Base-by-base conservation (phyloP, 345 rosid genomes). In the Rhodomyrtus tomentosa region DNA sequence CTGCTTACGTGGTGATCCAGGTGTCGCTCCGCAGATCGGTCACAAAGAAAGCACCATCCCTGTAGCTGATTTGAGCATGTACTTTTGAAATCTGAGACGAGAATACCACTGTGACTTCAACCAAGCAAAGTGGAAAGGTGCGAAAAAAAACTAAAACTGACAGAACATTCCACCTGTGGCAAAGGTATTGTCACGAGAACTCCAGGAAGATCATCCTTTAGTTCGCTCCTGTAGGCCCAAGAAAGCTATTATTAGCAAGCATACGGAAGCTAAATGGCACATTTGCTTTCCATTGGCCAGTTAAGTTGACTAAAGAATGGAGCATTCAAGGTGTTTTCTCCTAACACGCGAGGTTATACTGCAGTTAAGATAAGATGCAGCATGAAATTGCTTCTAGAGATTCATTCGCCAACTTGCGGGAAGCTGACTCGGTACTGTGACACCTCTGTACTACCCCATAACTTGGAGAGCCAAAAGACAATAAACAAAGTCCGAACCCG, bases 1-100 rank as follows among this genome's bases (percentile, higher is more conserved):
- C 45, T 58, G 87, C 99, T 94, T 92, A 97, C 99, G 92, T 91
- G 12, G 91, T 89, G 76, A 95, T 87, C 86, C 87, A 95, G 79
- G 98, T 94, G 2, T 95, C 86, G 53, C 99, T 97, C 82, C 55
- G 81, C 83, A 95, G 89, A 93, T 95, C 99, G 62, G 87, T 89
- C 68, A 97, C 45, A 87, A 89, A 93, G 86, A 94, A 97, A 62
- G 92, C 91, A 58, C 96, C 98, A 16, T 93, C 94, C 88, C 94
- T 95, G 85, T 92, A 94, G 90, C 62, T 90, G 81, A 95, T 90
- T 32, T 88, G 93, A 18, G 98, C 99, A 89, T 97, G 99, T 87
- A 56, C 88, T 84, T 90, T 86, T 24, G 98, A 93, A 84, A 95
- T 95, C 99, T 97, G 90, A 82, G 74, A 84, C 81, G 8, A 32